A percentile compares a stretch with the other conserved stretches of the same genome.
Conservation (phyloP, 495 filamentous ascomycete species). For the Xylaria intraflava region DNA sequence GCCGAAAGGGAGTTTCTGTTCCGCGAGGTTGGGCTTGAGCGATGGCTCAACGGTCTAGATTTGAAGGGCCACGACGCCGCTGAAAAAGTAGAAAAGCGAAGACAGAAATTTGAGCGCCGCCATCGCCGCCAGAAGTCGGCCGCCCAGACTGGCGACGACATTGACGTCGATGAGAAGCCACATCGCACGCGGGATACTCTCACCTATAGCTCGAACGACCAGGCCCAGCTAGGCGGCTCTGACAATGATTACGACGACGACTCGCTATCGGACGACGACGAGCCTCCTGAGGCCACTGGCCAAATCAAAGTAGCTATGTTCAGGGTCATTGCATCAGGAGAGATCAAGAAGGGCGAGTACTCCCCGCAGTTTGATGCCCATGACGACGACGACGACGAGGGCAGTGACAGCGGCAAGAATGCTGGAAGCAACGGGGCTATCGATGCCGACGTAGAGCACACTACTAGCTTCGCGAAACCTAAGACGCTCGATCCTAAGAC, state of each 20-base stretch:
- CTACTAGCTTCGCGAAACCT: constrained; percentile 96
- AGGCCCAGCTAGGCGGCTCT: constrained; percentile 64
- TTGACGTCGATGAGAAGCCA: constrained; percentile 47
- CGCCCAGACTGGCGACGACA: constrained; percentile 41
- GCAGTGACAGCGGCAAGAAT: constrained; percentile 39
- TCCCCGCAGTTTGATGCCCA: constrained; percentile 97
- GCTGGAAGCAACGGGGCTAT: constrained; percentile 36
- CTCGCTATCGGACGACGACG: constrained; percentile 81
- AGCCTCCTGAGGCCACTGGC: constrained; percentile 84
- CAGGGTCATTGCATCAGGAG: constrained; percentile 88
- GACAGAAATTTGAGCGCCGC: constrained; percentile 83
- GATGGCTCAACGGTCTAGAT: constrained; percentile 92
- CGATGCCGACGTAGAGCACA: constrained; percentile 80
- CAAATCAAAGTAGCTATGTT: constrained; percentile 99
- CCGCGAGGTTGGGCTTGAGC: constrained; percentile 90
- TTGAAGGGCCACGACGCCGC: constrained; percentile 78
- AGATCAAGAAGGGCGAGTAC: constrained; percentile 95
- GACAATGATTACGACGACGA: constrained; percentile 58
- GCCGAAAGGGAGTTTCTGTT: constrained; percentile 97
- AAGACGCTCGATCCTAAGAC: constrained; percentile 95
- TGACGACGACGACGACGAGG: constrained; percentile 70
- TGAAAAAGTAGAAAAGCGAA: constrained; percentile 79
- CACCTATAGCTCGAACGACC: constrained; percentile 67
- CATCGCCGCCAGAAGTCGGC: constrained; percentile 57
- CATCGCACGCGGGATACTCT: constrained; percentile 49